Evolutionary conservation across 495 filamentous ascomycete genomes (phyloP), one percentile per base, ranked within the genome.

Genomic region (Chlorociboria aeruginascens): DNA sequence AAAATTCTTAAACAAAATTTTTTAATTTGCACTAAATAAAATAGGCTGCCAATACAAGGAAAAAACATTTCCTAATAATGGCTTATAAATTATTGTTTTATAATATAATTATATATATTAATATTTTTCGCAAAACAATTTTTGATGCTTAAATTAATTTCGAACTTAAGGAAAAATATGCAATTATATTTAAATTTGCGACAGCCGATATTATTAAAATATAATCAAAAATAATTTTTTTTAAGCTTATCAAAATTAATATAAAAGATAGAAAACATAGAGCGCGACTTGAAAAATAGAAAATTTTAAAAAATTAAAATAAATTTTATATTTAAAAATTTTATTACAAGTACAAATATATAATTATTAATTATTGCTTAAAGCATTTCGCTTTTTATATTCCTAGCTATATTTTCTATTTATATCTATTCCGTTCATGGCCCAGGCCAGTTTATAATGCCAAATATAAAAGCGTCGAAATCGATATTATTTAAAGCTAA

Each of bases 151-250:
- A 4, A 25, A 25, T 25, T 25, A 4, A 4, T 25, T 25, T 25
- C 20, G 20, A 25, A 25, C 32, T 57, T 34, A 48, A 54, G 40
- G 34, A 57, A 54, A 46, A 45, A 25, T 57, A 57, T 54, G 40
- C 41, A 46, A 57, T 57, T 38, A 54, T 35, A 47, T 57, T 57
- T 48, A 25, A 48, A 41, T 48, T 48, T 48, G 46, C 20, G 20
- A 48, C 20, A 48, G 32, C 41, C 36, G 35, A 48, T 48, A 14
- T n/a, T n/a, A n/a, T n/a, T n/a, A n/a, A n/a, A n/a, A n/a, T n/a
- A n/a, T n/a, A n/a, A n/a, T n/a, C n/a, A n/a, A n/a, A n/a, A n/a
- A n/a, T n/a, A n/a, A n/a, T n/a, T 40, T 14, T 36, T 48, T 48
- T 30, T 36, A 36, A 40, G 36, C 20, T 25, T 4, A 25, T 4